A percentile compares a stretch with the other conserved stretches of the same genome.
phyloP scores from a whole-genome alignment of 306 rosid genomes.

The Lablab purpureus region DNA sequence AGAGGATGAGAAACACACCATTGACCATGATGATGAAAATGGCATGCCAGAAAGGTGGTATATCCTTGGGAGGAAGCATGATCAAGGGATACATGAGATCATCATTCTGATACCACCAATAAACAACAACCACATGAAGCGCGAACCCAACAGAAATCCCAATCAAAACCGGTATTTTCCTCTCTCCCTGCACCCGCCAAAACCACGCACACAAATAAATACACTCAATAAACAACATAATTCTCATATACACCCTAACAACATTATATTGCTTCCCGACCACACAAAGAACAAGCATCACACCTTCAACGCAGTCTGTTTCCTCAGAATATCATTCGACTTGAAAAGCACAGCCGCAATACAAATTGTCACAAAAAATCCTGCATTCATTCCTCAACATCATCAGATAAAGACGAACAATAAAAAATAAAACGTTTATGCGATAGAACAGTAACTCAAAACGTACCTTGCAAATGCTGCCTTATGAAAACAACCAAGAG shows the following conservation, averaged over 20 bases:
- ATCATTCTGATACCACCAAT: constrained; percentile 98
- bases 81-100: constrained; percentile 82
- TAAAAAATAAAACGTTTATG: neutral
- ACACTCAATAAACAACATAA: neutral
- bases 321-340: constrained; percentile 89
- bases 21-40: constrained; percentile 90
- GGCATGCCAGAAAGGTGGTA: constrained; percentile 98
- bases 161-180: constrained; percentile 75
- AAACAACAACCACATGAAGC: constrained; percentile 80
- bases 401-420: neutral
- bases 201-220: neutral
- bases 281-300: neutral
- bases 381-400: constrained; percentile 43
- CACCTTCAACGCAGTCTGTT: constrained; percentile 91
- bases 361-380: constrained; percentile 84
- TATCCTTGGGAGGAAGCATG: constrained; percentile 92
- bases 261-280: neutral
- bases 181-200: constrained; percentile 90
- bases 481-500: constrained; percentile 96
- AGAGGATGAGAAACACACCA: constrained; percentile 59
- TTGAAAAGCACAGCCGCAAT: constrained; percentile 91
- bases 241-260: neutral
- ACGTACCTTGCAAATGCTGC: constrained; percentile 94
- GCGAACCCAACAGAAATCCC: constrained; percentile 81
- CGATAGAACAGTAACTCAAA: neutral